Conservation (phyloP, 805 yeast species). For the Spathaspora sp. region DNA sequence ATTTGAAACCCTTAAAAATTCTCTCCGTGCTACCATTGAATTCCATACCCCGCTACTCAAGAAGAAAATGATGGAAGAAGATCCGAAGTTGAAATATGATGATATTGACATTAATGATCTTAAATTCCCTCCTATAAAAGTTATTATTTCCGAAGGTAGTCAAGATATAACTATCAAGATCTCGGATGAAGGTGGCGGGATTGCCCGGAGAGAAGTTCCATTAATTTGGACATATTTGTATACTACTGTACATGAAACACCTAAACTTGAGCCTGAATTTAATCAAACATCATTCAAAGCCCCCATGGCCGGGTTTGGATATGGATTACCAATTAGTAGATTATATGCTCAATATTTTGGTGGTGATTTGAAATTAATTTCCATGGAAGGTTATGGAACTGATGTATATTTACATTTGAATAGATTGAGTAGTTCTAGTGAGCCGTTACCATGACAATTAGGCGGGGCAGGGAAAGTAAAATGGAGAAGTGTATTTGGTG, state of each 20-base stretch:
- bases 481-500: background rate
- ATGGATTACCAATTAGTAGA: conserved; percentile 83
- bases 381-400: conserved; percentile 94
- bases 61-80: conserved; percentile 30
- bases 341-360: conserved; percentile 88
- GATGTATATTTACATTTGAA: conserved; percentile 87
- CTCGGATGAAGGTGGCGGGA: conserved; percentile 93
- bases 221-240: conserved; percentile 88
- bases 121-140: conserved; percentile 77
- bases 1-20: conserved; percentile 83
- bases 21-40: conserved; percentile 86
- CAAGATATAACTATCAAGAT: conserved; percentile 90
- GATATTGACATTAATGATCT: conserved; percentile 55
- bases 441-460: conserved; percentile 51
- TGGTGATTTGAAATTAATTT: conserved; percentile 80
- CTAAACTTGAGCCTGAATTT: conserved; percentile 56
- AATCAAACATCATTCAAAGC: conserved; percentile 69
- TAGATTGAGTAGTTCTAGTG: conserved; percentile 68
- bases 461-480: conserved; percentile 4
- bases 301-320: conserved; percentile 94
- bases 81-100: conserved; percentile 37
- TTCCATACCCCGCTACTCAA: conserved; percentile 55
- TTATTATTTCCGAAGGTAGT: conserved; percentile 82
- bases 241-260: conserved; percentile 78
- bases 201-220: conserved; percentile 79